Evolutionary conservation across 208 protist species (phyloP), one percentile per base, ranked within the genome.

Genomic region (Trypanosomatidae sp.): DNA sequence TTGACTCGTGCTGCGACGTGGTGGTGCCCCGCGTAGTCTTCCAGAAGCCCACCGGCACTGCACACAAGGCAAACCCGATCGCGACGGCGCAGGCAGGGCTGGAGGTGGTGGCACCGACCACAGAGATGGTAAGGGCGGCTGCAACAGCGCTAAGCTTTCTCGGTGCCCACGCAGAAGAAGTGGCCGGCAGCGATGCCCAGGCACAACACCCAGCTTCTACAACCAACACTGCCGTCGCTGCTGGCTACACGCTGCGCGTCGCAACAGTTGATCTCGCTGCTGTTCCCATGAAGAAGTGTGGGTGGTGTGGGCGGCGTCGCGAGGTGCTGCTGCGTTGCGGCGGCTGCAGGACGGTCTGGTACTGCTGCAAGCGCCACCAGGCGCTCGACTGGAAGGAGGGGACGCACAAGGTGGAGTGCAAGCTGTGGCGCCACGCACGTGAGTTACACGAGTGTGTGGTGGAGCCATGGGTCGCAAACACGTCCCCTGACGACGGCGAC

Each of bases 351-450:
- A 78, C 87, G 1, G 87, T 92, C 7, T 77, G 74, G 79, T 96
- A 96, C 70, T 96, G 92, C 81, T 84, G 85, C 70, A 86, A 83
- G 66, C 77, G 80, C 3, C 90, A 96, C 59, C 92, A 94, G 77
- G 79, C 73, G 66, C 72, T 89, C 56, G 90, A 91, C 71, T 96
- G 92, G 90, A 93, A 78, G 53, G 66, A 79, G 49, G 85, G 82
- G 2, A 33, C 52, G 15, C 89, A 96, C 78, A 81, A 74, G 71
- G 60, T 66, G 59, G 81, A 84, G 67, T 96, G 91, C 79, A 76
- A 64, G 53, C 58, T 87, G 52, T 94, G 88, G 84, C 68, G 69
- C 22, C 73, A 72, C 28, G 87, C 85, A 17, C 46, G 77, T 25
- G 78, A 85, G 58, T 62, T 87, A 15, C 79, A 84, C 25, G 83